These are phyloP conservation scores for Botrytis elliptica DNA, from an alignment of 2,329 filamentous ascomycete genomes.

Conservation along the genomic window DNA sequence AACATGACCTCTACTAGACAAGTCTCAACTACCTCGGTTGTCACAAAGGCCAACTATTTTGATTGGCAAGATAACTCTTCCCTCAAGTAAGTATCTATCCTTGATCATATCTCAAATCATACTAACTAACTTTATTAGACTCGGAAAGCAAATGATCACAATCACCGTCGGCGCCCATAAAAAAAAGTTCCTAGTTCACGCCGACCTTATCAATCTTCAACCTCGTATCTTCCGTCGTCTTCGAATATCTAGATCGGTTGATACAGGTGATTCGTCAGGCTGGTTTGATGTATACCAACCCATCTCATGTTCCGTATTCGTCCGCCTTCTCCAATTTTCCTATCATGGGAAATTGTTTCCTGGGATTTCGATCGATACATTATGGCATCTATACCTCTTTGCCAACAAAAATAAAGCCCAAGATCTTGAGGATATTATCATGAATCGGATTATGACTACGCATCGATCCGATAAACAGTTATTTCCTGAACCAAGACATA, in stretches of 20 bases:
- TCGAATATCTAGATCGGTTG: not conserved
- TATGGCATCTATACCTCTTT: not conserved
- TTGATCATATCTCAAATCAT: too few relatives aligned
- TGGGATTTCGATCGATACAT: not conserved
- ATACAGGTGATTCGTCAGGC: rapidly evolving
- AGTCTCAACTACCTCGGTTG: not conserved
- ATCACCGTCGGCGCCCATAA: not conserved
- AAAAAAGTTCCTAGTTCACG: not conserved
- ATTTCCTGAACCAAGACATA: not conserved
- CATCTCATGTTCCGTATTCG: not conserved
- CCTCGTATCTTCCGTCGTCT: not conserved
- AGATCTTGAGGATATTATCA: not conserved
- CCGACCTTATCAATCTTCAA: not conserved
- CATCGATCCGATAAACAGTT: not conserved
- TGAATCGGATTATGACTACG: not conserved
- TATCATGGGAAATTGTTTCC: not conserved
- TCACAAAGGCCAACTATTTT: not conserved
- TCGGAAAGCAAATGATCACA: not conserved
- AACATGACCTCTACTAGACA: not conserved
- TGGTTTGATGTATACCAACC: not conserved
- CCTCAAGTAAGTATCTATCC: not conserved
- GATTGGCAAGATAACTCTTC: not conserved
- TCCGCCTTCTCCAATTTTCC: not conserved
- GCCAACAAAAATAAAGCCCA: not conserved
- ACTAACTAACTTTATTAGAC: not conserved